Evolutionary conservation across 768 basidiomycete species (phyloP).

Genomic region (Gautieria morchelliformis): DNA sequence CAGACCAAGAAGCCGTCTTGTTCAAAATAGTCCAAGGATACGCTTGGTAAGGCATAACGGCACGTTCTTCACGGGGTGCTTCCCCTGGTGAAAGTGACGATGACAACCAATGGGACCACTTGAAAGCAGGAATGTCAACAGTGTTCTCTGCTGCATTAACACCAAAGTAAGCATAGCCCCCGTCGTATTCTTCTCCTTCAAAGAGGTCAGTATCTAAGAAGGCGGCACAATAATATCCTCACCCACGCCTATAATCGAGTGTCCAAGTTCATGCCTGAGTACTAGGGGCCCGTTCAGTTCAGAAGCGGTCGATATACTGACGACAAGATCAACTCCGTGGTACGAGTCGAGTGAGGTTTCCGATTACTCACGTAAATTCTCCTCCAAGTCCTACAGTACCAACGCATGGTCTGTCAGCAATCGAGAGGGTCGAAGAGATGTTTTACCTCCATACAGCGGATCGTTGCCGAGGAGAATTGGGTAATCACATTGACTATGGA

Average conservation of each 20-base stretch:
- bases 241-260: constrained; percentile 21
- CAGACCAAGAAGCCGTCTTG: constrained; percentile 46
- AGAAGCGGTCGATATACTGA: constrained; percentile 68
- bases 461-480: constrained; percentile 73
- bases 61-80: constrained; percentile 45
- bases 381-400: constrained; percentile 54
- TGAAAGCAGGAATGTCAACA: constrained; percentile 26
- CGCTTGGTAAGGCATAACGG: constrained; percentile 63
- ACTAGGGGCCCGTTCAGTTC: constrained; percentile 64
- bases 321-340: background rate
- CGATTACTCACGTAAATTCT: constrained; percentile 54
- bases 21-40: constrained; percentile 74
- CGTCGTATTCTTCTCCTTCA: constrained; percentile 75
- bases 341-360: background rate
- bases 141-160: constrained; percentile 46
- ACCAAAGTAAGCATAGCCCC: constrained; percentile 65
- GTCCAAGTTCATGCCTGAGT: constrained; percentile 25
- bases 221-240: background rate
- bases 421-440: background rate
- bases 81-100: constrained; percentile 1
- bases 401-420: background rate
- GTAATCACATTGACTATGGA: constrained; percentile 52
- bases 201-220: constrained; percentile 10
- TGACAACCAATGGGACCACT: constrained; percentile 70
- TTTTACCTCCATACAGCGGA: constrained; percentile 65